Base-by-base conservation (phyloP, 495 filamentous ascomycete species). In the Aeminium ludgeri region DNA sequence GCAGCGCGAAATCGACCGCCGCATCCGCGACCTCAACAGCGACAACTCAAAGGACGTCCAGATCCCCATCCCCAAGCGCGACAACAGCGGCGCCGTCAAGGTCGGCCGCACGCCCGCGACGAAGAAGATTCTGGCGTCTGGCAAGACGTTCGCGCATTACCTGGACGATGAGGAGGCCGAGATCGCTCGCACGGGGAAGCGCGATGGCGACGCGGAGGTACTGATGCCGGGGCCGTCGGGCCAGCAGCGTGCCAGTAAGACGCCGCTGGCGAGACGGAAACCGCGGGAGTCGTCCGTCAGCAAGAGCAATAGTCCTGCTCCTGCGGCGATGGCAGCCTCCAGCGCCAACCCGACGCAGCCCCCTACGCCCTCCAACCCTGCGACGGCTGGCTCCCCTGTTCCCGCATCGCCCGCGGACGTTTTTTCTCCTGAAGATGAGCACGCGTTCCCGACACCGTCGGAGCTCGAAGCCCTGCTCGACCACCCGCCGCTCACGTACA, bases 101-200 rank as follows among this genome's bases (percentile, higher is more conserved):
- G 43, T 34, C 2, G 49, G 86, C 58, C 67, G 70, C 41, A 85
- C 85, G 13, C 66, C 79, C 2, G 81, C 78, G 54, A 82, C 89
- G n/a, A 80, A 83, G 49, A 80, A 81, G 54, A 89, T 95, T 49
- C 65, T 94, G n/a, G 73, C 76, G 50, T 86, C 78, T 2, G 81
- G 91, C 58, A 94, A 94, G 65, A 86, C 82, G 0, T 93, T 93
- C 51, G 70, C 75, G 30, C 91, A 95, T 59, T 80, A 95, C 53
- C 70, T 95, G 27, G 80, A 82, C 42, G 86, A 95, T 59, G 86
- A 84, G 62, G 75, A 84, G 50, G 86, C 86, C 6, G 63, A 78
- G 16, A 55, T 76, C 30, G 65, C 69, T 1, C 38, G 40, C 37
- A 45, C 36, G 5, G 52, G 45, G 16, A 30, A 41, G 17, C 18